Evolutionary conservation across 768 basidiomycete species (phyloP).

Genomic region (Tephrocybe sp.): DNA sequence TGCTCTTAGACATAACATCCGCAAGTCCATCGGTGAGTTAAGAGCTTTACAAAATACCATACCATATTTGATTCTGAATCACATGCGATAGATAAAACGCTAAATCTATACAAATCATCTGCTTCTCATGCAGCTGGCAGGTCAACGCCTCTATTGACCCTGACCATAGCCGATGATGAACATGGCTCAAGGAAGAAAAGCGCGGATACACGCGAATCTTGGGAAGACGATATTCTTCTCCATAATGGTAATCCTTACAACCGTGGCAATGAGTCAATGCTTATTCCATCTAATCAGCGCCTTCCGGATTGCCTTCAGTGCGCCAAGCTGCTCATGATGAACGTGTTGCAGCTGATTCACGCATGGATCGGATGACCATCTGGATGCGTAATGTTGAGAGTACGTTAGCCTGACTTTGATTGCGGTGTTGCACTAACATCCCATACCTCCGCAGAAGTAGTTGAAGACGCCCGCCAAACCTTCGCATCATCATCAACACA

Average conservation of each 20-base stretch:
- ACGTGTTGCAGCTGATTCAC: slow-evolving; percentile 51
- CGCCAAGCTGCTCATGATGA: slow-evolving; percentile 54
- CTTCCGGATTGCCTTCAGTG: slow-evolving; percentile 54
- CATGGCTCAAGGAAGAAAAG: slow-evolving; percentile 24
- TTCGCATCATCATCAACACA: slow-evolving; percentile 59
- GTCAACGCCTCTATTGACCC: slow-evolving; percentile 42
- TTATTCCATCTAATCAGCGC: slow-evolving; percentile 29
- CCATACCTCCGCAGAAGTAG: slow-evolving; percentile 55
- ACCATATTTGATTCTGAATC: background rate
- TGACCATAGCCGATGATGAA: slow-evolving; percentile 34
- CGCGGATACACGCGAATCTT: slow-evolving; percentile 37
- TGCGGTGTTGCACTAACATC: slow-evolving; percentile 11
- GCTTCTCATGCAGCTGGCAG: slow-evolving; percentile 43
- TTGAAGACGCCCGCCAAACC: slow-evolving; percentile 76
- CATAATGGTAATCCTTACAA: slow-evolving; percentile 37
- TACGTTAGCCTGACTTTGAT: slow-evolving; percentile 37
- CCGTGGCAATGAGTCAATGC: background rate
- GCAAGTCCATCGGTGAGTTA: slow-evolving; percentile 67
- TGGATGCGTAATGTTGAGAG: slow-evolving; percentile 88
- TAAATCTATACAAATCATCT: slow-evolving; percentile 68
- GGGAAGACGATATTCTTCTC: slow-evolving; percentile 48
- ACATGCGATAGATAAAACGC: slow-evolving; percentile 56
- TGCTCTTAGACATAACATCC: slow-evolving; percentile 69
- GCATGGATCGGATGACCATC: slow-evolving; percentile 68
- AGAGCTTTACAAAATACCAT: background rate